Evolutionary conservation across 192 early-diverging fungal genomes (phyloP).

Genomic region (Coemansia sp.): DNA sequence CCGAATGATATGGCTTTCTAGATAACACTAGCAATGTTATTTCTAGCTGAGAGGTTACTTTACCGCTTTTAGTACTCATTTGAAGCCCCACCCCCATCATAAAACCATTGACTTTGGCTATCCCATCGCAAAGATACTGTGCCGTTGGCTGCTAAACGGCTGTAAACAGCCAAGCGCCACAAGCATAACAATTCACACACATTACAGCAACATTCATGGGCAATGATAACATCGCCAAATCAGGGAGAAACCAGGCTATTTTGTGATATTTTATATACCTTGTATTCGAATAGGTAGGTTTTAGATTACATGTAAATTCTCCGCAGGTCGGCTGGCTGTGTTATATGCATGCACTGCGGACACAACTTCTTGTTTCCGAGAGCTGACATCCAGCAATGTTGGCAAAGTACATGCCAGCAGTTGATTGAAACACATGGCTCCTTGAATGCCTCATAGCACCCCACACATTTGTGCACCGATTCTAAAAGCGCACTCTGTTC

Average conservation of each 20-base stretch:
- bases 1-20: too few species aligned
- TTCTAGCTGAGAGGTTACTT: too few species aligned
- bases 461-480: constrained; percentile 65
- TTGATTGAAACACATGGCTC: constrained; percentile 72
- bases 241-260: too few species aligned
- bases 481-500: constrained; percentile 58
- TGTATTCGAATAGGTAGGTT: too few species aligned
- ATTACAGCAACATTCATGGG: neutral
- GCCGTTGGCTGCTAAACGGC: too few species aligned
- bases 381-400: constrained; percentile 83
- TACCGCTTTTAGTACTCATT: too few species aligned
- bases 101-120: too few species aligned
- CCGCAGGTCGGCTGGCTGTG: constrained; percentile 75
- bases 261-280: neutral
- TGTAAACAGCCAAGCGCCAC: too few species aligned
- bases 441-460: constrained; percentile 75
- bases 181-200: too few species aligned
- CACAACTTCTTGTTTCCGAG: constrained; percentile 85
- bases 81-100: too few species aligned
- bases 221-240: neutral
- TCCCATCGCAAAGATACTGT: too few species aligned
- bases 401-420: constrained; percentile 94
- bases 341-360: constrained; percentile 88
- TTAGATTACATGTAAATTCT: constrained; percentile 71
- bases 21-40: too few species aligned